These are phyloP conservation scores for Aspergillus sp. DNA, from an alignment of 2,329 filamentous ascomycete species.

Conservation along the genomic window DNA sequence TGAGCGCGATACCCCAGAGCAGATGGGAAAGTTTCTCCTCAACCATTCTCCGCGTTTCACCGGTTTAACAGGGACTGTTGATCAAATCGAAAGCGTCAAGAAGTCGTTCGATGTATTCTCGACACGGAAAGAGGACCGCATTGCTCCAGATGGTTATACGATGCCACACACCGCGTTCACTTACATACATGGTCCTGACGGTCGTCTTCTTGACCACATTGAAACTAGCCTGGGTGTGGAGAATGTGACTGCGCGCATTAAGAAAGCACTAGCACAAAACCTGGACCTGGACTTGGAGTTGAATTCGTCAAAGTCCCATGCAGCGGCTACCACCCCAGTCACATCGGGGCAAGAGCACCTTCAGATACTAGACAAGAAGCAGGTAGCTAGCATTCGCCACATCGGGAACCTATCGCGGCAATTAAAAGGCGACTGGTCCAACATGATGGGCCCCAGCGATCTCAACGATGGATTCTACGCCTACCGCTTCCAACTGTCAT, in stretches of 20 bases:
- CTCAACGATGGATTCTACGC: slow-evolving; percentile 7
- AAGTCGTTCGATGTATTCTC: slow-evolving; percentile 1
- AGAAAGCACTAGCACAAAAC: not conserved
- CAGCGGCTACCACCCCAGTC: not conserved
- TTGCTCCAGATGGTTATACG: not conserved
- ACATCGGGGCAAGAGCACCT: not conserved
- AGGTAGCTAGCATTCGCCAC: not conserved
- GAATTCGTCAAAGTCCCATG: not conserved
- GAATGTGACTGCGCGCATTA: too few species aligned
- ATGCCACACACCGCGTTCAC: too few species aligned
- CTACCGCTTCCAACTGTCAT: slow-evolving; percentile 1
- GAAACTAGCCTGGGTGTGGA: too few species aligned
- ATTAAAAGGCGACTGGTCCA: slow-evolving; percentile 4
- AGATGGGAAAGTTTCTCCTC: not conserved
- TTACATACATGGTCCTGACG: too few species aligned
- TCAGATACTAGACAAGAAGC: not conserved
- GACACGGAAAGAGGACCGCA: not conserved
- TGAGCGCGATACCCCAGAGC: not conserved
- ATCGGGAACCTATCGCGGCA: slow-evolving; percentile 4
- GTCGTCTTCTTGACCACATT: too few species aligned
- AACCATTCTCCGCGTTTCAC: not conserved
- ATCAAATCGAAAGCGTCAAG: not conserved
- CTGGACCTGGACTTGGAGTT: not conserved
- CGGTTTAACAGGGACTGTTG: slow-evolving; percentile 1
- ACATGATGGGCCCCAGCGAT: slow-evolving; percentile 4